Evolutionary conservation across 345 rosid genomes (phyloP).

Genomic region (Eucalyptus marginata): DNA sequence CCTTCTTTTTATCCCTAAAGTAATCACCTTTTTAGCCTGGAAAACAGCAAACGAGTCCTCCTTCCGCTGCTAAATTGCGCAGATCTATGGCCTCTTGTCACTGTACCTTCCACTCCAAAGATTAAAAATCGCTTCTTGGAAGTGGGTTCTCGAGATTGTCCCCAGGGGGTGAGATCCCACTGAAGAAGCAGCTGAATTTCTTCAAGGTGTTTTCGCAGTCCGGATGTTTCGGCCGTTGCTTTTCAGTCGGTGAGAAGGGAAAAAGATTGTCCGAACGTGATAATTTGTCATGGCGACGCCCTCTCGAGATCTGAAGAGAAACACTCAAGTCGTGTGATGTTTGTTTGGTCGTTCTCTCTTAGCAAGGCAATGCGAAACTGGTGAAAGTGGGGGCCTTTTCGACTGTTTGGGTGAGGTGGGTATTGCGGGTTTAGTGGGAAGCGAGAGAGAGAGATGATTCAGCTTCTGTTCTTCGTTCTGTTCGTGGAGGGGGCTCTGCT

Average conservation of each 20-base stretch:
- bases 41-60: neutral
- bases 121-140: neutral
- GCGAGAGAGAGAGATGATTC: slow-evolving; percentile 45
- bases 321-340: neutral
- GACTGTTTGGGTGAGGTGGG: neutral
- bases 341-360: neutral
- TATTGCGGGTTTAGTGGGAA: neutral
- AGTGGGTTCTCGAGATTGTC: neutral
- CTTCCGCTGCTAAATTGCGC: neutral
- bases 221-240: neutral
- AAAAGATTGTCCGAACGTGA: neutral
- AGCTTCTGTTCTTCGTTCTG: slow-evolving; percentile 69
- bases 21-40: neutral
- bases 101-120: neutral
- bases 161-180: neutral
- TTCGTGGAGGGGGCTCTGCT: slow-evolving; percentile 69
- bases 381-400: neutral
- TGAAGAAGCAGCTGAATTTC: neutral
- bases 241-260: neutral
- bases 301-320: neutral
- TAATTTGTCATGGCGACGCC: neutral
- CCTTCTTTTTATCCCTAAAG: neutral
- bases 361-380: neutral
- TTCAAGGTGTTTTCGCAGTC: neutral
- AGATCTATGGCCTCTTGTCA: neutral